phyloP scores from a whole-genome alignment of 768 basidiomycete genomes.

The Lentinula raphanica region DNA sequence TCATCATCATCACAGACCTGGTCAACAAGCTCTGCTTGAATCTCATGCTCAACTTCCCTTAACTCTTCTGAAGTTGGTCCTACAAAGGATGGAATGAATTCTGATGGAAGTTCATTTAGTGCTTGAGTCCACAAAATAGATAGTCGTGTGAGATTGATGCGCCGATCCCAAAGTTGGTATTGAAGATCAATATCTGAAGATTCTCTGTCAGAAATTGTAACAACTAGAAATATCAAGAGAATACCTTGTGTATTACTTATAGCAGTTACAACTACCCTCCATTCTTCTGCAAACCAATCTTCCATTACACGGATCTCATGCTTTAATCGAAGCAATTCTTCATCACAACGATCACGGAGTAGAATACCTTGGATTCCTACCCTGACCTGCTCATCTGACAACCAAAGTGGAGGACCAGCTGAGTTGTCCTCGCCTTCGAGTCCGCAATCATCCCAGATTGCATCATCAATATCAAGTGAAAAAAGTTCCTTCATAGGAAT shows the following conservation, averaged over 20 bases:
- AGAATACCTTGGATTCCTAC: constrained; percentile 25
- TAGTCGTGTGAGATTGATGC: not conserved
- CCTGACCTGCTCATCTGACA: constrained; percentile 19
- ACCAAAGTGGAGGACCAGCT: constrained; percentile 19
- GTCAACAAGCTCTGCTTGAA: not conserved
- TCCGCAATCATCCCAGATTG: constrained; percentile 29
- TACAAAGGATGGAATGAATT: not conserved
- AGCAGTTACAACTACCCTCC: not conserved
- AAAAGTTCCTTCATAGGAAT: constrained; percentile 22
- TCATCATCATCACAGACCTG: not conserved
- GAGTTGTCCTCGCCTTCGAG: constrained; percentile 11
- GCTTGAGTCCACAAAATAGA: constrained; percentile 4
- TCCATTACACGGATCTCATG: constrained; percentile 13
- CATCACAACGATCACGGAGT: constrained; percentile 12
- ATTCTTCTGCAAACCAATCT: constrained; percentile 10
- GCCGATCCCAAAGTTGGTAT: not conserved
- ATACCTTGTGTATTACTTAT: constrained; percentile 1
- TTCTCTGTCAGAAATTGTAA: not conserved
- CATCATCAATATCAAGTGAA: constrained; percentile 30
- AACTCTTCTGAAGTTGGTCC: not conserved
- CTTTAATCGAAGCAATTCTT: constrained; percentile 14
- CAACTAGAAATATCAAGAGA: not conserved
- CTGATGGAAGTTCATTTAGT: not conserved
- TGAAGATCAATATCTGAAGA: not conserved
- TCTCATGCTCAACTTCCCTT: not conserved